Percentiles rank a stretch among this genome's conserved stretches.
These are phyloP conservation scores for Hypoxylon rickii DNA, from an alignment of 495 filamentous ascomycete species.

Conservation along the genomic window DNA sequence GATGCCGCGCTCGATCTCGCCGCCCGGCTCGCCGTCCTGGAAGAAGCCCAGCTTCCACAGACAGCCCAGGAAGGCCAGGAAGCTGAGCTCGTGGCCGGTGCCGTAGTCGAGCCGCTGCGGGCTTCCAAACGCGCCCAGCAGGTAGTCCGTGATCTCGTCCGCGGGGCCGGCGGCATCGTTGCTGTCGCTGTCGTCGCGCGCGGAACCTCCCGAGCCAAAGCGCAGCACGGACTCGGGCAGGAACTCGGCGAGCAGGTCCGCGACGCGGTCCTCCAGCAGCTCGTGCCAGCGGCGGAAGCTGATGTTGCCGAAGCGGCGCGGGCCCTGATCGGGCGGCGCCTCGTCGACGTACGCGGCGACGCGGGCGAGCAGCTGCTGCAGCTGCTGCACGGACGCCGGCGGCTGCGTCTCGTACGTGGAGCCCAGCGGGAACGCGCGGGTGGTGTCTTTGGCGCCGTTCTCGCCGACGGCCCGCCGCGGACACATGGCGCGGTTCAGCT, in stretches of 20 bases:
- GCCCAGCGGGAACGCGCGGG: constrained; percentile 56
- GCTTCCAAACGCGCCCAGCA: constrained; percentile 87
- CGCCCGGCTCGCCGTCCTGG: constrained; percentile 55
- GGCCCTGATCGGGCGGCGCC: constrained; percentile 81
- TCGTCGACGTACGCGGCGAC: constrained; percentile 72
- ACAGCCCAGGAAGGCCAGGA: constrained; percentile 85
- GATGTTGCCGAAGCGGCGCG: constrained; percentile 87
- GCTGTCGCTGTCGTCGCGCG: too few species aligned
- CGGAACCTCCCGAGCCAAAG: constrained; percentile 29
- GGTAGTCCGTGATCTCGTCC: constrained; percentile 75
- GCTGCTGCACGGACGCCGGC: constrained; percentile 59
- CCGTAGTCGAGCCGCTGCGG: constrained; percentile 90
- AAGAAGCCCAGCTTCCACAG: constrained; percentile 92
- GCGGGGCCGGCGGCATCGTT: constrained; percentile 20
- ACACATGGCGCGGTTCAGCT: constrained; percentile 87
- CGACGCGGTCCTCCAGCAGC: constrained; percentile 62
- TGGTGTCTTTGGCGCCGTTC: constrained; percentile 36
- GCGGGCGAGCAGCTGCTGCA: constrained; percentile 64
- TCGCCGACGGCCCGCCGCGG: constrained; percentile 55
- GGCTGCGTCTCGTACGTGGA: constrained; percentile 45
- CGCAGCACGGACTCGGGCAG: constrained; percentile 59
- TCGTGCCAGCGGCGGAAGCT: constrained; percentile 84
- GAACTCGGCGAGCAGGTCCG: constrained; percentile 63
- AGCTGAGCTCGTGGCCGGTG: constrained; percentile 93
- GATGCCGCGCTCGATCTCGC: constrained; percentile 69